These are phyloP conservation scores for Neurospora sp. DNA, from an alignment of 2,329 filamentous ascomycete species.

Conservation along the genomic window DNA sequence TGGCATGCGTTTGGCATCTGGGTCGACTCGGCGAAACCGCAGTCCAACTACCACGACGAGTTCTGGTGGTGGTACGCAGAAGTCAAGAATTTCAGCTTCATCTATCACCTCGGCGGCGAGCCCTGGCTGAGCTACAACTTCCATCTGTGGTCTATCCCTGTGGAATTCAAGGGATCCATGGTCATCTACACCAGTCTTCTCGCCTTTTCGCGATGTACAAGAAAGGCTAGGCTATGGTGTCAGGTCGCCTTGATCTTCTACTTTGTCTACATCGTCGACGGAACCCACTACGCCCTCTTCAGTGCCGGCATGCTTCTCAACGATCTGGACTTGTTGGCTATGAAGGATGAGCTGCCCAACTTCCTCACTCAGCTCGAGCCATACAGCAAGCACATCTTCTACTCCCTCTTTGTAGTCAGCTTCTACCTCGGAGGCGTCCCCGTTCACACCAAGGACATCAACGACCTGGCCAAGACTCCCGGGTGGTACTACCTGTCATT, in stretches of 20 bases:
- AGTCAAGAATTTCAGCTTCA: constrained; percentile 58
- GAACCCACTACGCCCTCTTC: constrained; percentile 50
- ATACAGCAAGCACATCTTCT: constrained; percentile 40
- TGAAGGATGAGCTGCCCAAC: constrained; percentile 36
- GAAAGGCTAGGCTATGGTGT: constrained; percentile 44
- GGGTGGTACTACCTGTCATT: constrained; percentile 51
- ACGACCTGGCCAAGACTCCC: constrained; percentile 39
- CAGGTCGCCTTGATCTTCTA: constrained; percentile 47
- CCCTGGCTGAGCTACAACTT: constrained; percentile 50
- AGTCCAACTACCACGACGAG: constrained; percentile 35
- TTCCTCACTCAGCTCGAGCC: constrained; percentile 34
- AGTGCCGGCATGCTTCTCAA: constrained; percentile 48
- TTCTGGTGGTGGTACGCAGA: constrained; percentile 39
- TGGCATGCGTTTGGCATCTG: constrained; percentile 42
- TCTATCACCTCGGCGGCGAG: constrained; percentile 42
- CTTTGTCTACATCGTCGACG: constrained; percentile 57
- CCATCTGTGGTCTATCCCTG: constrained; percentile 52
- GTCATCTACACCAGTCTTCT: constrained; percentile 48
- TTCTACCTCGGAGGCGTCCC: constrained; percentile 53
- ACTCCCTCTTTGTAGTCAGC: constrained; percentile 39
- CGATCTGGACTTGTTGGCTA: constrained; percentile 46
- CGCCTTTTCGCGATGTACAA: constrained; percentile 45
- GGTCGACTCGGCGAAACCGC: constrained; percentile 25
- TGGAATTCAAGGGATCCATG: constrained; percentile 54
- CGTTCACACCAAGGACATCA: constrained; percentile 33